A percentile compares a stretch with the other conserved stretches of the same genome.
Conservation (phyloP, 2,329 filamentous ascomycete species). For the Diaporthe eres region DNA sequence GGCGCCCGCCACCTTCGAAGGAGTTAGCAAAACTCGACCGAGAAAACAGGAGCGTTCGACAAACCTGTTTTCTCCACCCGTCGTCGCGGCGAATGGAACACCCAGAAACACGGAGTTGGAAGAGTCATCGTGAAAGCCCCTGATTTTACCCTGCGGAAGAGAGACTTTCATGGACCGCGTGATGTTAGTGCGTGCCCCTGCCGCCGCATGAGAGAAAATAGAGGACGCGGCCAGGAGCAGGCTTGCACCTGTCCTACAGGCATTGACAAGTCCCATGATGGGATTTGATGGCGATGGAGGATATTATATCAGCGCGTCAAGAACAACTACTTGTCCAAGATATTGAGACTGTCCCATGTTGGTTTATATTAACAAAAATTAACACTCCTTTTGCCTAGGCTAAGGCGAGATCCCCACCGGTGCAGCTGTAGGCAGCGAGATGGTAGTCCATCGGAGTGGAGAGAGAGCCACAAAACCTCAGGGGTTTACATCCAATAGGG, state of each 20-base stretch:
- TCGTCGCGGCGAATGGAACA: conserved; percentile 56
- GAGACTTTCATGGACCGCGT: neutral
- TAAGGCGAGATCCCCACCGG: neutral
- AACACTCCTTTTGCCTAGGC: neutral
- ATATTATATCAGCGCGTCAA: neutral
- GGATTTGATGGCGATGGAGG: neutral
- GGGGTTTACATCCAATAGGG: conserved; percentile 10
- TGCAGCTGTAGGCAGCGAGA: too few species aligned
- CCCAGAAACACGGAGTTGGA: conserved; percentile 52
- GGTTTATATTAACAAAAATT: neutral
- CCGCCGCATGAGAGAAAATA: neutral
- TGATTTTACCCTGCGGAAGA: neutral
- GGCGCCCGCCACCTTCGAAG: conserved; percentile 48
- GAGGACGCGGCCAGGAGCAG: neutral
- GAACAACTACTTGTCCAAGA: neutral
- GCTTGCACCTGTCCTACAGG: neutral
- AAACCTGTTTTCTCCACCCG: conserved; percentile 54
- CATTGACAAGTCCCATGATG: conserved; percentile 10
- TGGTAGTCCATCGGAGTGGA: neutral
- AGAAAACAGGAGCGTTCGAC: neutral
- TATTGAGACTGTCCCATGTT: neutral
- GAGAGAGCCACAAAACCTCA: neutral
- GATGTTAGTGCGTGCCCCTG: neutral
- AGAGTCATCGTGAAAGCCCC: conserved; percentile 6
- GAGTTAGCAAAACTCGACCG: neutral